Conservation (phyloP, 2,329 filamentous ascomycete genomes). For the Cadophora malorum region DNA sequence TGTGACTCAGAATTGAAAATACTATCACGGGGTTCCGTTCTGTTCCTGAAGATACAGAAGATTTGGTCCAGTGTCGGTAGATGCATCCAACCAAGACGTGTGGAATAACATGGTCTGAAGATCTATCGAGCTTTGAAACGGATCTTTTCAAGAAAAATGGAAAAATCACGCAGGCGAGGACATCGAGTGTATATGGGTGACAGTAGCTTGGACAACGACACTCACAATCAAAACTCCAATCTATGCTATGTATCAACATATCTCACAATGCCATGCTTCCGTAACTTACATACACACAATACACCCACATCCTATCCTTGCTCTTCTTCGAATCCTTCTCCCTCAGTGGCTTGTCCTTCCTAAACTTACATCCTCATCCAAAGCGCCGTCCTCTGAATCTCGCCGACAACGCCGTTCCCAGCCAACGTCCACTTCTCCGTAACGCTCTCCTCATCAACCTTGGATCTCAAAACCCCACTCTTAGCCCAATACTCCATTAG, state of each 20-base stretch:
- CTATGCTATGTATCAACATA: slow-evolving; percentile 25
- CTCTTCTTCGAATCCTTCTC: background rate
- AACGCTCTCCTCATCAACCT: slow-evolving; percentile 73
- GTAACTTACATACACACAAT: slow-evolving; percentile 23
- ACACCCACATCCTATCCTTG: background rate
- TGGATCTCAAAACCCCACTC: slow-evolving; percentile 77
- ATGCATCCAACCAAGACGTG: too few species aligned
- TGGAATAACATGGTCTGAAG: too few species aligned
- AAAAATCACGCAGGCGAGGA: too few species aligned
- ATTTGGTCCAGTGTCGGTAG: too few species aligned
- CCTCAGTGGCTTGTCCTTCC: background rate
- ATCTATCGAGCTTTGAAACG: too few species aligned
- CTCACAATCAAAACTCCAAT: background rate
- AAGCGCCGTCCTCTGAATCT: slow-evolving; percentile 76
- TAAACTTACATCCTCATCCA: slow-evolving; percentile 43
- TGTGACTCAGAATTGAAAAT: too few species aligned
- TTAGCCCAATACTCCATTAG: slow-evolving; percentile 94
- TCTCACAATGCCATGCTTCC: slow-evolving; percentile 12
- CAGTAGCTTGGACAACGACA: background rate
- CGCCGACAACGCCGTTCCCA: slow-evolving; percentile 81
- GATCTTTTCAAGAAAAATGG: too few species aligned
- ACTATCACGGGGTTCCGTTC: too few species aligned
- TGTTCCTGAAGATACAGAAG: too few species aligned
- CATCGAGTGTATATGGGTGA: background rate
- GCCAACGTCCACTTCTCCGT: slow-evolving; percentile 84